phyloP scores from a whole-genome alignment of 495 filamentous ascomycete species.

The Saxophila tyrrhenica region DNA sequence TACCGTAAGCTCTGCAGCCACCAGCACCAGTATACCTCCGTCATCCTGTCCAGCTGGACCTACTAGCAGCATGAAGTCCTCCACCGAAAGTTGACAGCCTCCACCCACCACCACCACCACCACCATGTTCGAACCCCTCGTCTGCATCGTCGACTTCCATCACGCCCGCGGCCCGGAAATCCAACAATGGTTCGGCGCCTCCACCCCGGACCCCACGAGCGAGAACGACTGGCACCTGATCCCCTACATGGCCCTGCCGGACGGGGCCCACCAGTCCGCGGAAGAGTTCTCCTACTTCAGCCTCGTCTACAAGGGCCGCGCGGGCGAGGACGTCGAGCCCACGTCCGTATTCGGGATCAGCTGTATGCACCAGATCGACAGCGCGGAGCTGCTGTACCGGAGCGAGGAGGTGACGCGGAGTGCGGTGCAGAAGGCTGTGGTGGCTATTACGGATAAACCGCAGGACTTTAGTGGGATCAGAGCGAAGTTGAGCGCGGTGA shows the following conservation, averaged over 20 bases:
- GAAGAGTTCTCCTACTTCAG: slow-evolving; percentile 99
- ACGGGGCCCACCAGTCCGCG: slow-evolving; percentile 79
- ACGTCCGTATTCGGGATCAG: slow-evolving; percentile 93
- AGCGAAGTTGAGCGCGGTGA: slow-evolving; percentile 78
- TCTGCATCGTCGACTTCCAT: slow-evolving; percentile 92
- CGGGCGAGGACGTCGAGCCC: slow-evolving; percentile 15
- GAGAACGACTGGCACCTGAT: slow-evolving; percentile 89
- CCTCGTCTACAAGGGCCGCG: slow-evolving; percentile 52
- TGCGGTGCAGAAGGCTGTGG: slow-evolving; percentile 97
- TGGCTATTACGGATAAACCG: slow-evolving; percentile 85
- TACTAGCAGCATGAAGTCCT: not conserved
- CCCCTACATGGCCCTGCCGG: slow-evolving; percentile 95
- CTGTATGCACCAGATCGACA: slow-evolving; percentile 83
- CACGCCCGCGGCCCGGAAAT: slow-evolving; percentile 94
- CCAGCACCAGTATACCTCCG: too few relatives aligned
- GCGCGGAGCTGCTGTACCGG: slow-evolving; percentile 60
- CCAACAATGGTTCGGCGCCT: slow-evolving; percentile 76
- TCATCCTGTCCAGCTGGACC: too few relatives aligned
- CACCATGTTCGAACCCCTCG: slow-evolving; percentile 42
- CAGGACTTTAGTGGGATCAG: slow-evolving; percentile 42
- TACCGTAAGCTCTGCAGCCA: too few relatives aligned
- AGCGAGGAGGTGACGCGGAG: slow-evolving; percentile 85
- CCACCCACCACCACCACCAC: not conserved
- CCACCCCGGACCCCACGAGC: slow-evolving; percentile 64
- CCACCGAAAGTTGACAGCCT: not conserved